phyloP scores from a whole-genome alignment of 2,329 filamentous ascomycete species.

The Aspergillus sclerotialis region DNA sequence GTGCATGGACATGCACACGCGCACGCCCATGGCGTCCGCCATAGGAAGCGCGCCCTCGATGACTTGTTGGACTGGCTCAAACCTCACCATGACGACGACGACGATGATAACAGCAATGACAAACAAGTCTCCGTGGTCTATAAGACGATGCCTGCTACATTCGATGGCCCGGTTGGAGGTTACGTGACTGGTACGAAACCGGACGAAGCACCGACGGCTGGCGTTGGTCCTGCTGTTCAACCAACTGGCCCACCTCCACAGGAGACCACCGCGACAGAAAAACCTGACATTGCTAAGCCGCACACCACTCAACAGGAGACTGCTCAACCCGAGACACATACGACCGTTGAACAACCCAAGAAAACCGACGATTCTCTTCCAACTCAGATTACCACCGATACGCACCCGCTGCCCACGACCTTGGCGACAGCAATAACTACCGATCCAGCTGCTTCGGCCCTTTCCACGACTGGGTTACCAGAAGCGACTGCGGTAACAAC shows the following conservation, averaged over 20 bases:
- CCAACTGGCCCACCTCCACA: constrained; percentile 6
- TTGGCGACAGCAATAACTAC: constrained; percentile 7
- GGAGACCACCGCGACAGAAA: constrained; percentile 1
- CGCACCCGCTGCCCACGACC: constrained; percentile 9
- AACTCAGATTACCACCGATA: constrained; percentile 4
- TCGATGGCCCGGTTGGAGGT: constrained; percentile 44
- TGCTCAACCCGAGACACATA: constrained; percentile 5
- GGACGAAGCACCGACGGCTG: constrained; percentile 12
- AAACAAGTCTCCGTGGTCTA: constrained; percentile 36
- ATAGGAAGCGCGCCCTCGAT: constrained; percentile 9
- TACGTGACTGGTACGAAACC: constrained; percentile 32
- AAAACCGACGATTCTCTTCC: constrained; percentile 4
- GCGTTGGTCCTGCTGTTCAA: constrained; percentile 23
- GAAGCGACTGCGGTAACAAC: constrained; percentile 15
- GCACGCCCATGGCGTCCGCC: constrained; percentile 18
- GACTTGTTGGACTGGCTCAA: background rate
- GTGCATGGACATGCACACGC: constrained; percentile 25
- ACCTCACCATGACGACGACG: background rate
- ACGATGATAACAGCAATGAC: constrained; percentile 9
- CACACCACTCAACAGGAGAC: constrained; percentile 10
- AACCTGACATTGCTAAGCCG: constrained; percentile 3
- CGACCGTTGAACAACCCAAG: constrained; percentile 8
- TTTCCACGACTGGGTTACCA: constrained; percentile 12
- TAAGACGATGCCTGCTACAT: constrained; percentile 47
- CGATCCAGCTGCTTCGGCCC: constrained; percentile 10